Evolutionary conservation across 768 basidiomycete species (phyloP).

Genomic region (Amanita molliuscula): DNA sequence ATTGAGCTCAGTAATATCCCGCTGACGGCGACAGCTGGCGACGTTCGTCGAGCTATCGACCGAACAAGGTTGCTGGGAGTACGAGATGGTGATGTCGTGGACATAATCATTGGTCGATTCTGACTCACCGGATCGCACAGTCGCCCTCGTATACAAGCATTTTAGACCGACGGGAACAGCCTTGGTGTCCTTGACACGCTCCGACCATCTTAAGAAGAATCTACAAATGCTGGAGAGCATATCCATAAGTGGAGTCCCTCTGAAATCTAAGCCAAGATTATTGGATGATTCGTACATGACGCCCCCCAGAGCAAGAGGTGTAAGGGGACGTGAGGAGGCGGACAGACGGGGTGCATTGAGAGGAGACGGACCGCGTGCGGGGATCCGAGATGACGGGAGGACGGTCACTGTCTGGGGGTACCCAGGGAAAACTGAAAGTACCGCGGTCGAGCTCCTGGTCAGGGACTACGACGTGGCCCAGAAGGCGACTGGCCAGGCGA

Average conservation of each 20-base stretch:
- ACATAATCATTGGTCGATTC: not conserved
- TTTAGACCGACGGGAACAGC: slow-evolving; percentile 54
- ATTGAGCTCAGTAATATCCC: slow-evolving; percentile 43
- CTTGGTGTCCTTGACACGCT: slow-evolving; percentile 40
- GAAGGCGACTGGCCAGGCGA: slow-evolving; percentile 25
- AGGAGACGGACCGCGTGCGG: slow-evolving; percentile 43
- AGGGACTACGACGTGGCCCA: slow-evolving; percentile 32
- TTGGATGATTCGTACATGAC: slow-evolving; percentile 7
- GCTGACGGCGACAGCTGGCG: slow-evolving; percentile 39
- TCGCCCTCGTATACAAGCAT: slow-evolving; percentile 46
- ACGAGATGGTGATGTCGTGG: slow-evolving; percentile 25
- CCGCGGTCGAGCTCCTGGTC: slow-evolving; percentile 29
- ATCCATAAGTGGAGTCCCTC: slow-evolving; percentile 33
- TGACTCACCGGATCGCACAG: slow-evolving; percentile 20
- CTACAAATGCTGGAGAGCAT: slow-evolving; percentile 30
- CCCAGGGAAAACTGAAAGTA: slow-evolving; percentile 33
- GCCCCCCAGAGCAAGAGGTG: slow-evolving; percentile 17
- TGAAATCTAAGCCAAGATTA: slow-evolving; percentile 24
- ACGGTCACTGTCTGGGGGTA: slow-evolving; percentile 54
- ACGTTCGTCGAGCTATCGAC: slow-evolving; percentile 37
- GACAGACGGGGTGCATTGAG: slow-evolving; percentile 13
- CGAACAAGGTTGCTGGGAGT: slow-evolving; percentile 35
- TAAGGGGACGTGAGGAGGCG: slow-evolving; percentile 19
- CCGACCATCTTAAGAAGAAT: slow-evolving; percentile 32
- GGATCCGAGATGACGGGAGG: slow-evolving; percentile 35